Percentiles rank a stretch among this genome's conserved stretches.
Evolutionary conservation across 768 basidiomycete genomes (phyloP).

Genomic region (Guyanaporus albipodus): DNA sequence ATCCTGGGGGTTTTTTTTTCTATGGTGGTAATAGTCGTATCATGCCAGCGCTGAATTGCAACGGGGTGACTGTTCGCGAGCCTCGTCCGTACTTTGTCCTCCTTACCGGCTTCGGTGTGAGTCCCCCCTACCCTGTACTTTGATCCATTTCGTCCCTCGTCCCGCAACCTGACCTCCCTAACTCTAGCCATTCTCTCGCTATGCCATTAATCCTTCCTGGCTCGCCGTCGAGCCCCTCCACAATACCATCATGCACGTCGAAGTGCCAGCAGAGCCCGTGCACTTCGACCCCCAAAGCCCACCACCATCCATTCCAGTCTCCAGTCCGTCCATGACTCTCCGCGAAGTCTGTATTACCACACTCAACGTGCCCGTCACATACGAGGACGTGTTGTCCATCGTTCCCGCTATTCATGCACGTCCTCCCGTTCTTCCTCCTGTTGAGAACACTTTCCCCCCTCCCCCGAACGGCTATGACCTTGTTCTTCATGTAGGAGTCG

Average conservation of each 20-base stretch:
- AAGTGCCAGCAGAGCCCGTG: conserved; percentile 29
- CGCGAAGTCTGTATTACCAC: conserved; percentile 58
- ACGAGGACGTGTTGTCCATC: conserved; percentile 50
- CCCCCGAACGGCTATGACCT: conserved; percentile 58
- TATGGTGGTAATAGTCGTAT: not conserved
- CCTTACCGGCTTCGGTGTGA: conserved; percentile 53
- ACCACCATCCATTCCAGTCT: not conserved
- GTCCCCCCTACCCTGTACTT: conserved; percentile 29
- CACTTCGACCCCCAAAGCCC: conserved; percentile 14
- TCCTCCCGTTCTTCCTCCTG: conserved; percentile 47
- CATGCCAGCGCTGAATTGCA: conserved; percentile 35
- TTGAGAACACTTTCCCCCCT: conserved; percentile 36
- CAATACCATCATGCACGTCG: conserved; percentile 45
- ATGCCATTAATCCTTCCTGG: conserved; percentile 67
- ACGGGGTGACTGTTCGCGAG: conserved; percentile 16
- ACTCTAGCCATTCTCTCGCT: conserved; percentile 52
- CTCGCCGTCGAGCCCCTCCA: conserved; percentile 61
- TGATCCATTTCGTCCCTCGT: conserved; percentile 20
- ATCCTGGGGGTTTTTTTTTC: not conserved
- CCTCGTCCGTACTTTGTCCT: conserved; percentile 42
- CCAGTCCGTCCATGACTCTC: conserved; percentile 9
- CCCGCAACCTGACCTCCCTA: conserved; percentile 16
- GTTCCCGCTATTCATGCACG: conserved; percentile 58
- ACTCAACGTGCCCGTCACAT: conserved; percentile 55
- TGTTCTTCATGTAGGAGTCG: conserved; percentile 68